Conservation (phyloP, 2,329 filamentous ascomycete species). For the Hymenoscyphus albidus region DNA sequence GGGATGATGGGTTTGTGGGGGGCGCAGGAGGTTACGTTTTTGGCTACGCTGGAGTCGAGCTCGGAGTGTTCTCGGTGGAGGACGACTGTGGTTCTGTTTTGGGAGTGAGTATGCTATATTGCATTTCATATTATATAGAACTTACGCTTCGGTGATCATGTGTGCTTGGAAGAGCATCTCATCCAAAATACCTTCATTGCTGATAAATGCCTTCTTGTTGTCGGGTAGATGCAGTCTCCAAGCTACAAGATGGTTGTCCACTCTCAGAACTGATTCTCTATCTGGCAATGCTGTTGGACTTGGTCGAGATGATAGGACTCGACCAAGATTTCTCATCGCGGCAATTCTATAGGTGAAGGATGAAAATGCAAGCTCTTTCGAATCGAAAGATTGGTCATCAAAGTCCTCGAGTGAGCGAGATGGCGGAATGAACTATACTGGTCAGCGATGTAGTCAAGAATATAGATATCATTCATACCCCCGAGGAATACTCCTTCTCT, state of each 20-base stretch:
- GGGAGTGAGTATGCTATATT: neutral
- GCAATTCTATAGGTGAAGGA: constrained; percentile 83
- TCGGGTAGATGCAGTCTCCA: constrained; percentile 76
- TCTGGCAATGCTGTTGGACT: constrained; percentile 47
- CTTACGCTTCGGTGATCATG: constrained; percentile 60
- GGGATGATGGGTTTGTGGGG: constrained; percentile 55
- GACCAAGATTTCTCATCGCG: constrained; percentile 71
- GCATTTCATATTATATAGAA: neutral
- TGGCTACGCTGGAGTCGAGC: constrained; percentile 45
- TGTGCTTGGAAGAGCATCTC: constrained; percentile 89
- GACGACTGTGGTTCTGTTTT: constrained; percentile 57
- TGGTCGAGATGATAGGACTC: constrained; percentile 57
- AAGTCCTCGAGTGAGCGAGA: constrained; percentile 69
- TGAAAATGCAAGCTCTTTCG: constrained; percentile 67
- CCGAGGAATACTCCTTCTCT: constrained; percentile 42
- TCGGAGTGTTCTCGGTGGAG: constrained; percentile 76
- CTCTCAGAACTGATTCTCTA: constrained; percentile 51
- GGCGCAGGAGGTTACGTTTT: constrained; percentile 45
- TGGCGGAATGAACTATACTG: constrained; percentile 52
- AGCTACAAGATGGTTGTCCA: constrained; percentile 56
- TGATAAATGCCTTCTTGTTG: constrained; percentile 64
- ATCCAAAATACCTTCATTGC: constrained; percentile 68
- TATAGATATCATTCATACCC: constrained; percentile 12
- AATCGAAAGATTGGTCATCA: constrained; percentile 61
- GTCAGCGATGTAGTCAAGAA: constrained; percentile 31